These are phyloP conservation scores for Solanum hybrid DNA, from an alignment of 305 asterid genomes.

Conservation along the genomic window DNA sequence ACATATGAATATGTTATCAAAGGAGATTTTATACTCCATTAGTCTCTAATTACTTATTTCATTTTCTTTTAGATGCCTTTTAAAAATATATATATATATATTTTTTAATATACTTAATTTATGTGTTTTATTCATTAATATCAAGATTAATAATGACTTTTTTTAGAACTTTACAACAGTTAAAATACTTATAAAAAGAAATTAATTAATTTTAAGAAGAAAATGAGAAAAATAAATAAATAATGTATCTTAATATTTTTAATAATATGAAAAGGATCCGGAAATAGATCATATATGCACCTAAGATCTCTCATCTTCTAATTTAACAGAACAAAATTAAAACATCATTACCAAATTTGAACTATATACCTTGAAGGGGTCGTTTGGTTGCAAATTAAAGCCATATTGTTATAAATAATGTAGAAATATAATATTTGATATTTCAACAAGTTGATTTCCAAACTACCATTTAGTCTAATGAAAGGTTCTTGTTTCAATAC, in stretches of 20 bases:
- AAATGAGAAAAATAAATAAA: too few relatives aligned
- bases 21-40: not conserved
- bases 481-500: not conserved
- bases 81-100: too few relatives aligned
- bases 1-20: not conserved
- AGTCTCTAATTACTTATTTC: not conserved
- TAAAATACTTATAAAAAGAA: too few relatives aligned
- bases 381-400: not conserved
- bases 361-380: not conserved
- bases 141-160: not conserved
- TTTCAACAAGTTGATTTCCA: not conserved
- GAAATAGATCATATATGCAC: not conserved
- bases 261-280: not conserved
- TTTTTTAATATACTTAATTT: not conserved
- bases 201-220: too few relatives aligned
- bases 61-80: not conserved
- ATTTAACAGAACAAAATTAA: not conserved
- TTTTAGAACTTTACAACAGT: too few relatives aligned
- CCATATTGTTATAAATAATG: not conserved
- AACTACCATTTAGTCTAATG: not conserved
- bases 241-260: too few relatives aligned
- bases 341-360: not conserved
- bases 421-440: not conserved
- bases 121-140: not conserved
- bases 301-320: not conserved